These are phyloP conservation scores for Podaxis rugospora DNA, from an alignment of 768 basidiomycete species.

Conservation along the genomic window DNA sequence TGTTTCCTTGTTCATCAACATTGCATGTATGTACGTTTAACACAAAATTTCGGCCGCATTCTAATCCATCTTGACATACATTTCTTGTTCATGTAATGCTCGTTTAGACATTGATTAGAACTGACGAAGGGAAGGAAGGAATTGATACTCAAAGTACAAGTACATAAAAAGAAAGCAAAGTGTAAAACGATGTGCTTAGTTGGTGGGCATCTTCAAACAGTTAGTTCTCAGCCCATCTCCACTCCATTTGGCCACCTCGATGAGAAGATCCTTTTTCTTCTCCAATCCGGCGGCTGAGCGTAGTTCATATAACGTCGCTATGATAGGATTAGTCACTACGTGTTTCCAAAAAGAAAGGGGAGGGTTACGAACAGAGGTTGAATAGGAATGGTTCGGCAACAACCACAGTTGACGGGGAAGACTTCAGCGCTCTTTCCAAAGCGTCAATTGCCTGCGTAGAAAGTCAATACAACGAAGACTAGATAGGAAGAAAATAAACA, in stretches of 20 bases:
- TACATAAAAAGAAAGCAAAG: not conserved
- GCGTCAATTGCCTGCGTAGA: constrained; percentile 58
- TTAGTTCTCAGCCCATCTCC: constrained; percentile 76
- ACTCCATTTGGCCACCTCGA: constrained; percentile 82
- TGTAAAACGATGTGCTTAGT: constrained; percentile 20
- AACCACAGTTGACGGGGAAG: constrained; percentile 67
- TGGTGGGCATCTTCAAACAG: constrained; percentile 76
- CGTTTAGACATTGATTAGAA: not conserved
- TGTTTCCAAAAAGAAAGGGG: not conserved
- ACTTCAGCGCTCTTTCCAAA: constrained; percentile 55
- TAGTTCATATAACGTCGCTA: constrained; percentile 82
- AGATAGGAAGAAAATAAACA: constrained; percentile 7
- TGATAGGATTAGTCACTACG: not conserved
- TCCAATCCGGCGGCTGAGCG: constrained; percentile 67
- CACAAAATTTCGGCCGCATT: not conserved
- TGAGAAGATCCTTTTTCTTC: constrained; percentile 69
- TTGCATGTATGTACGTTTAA: not conserved
- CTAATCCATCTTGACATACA: not conserved
- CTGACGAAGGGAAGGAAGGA: not conserved
- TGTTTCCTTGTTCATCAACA: not conserved
- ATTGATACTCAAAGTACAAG: not conserved
- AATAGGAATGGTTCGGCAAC: constrained; percentile 82
- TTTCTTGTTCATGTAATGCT: not conserved
- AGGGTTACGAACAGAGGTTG: constrained; percentile 62
- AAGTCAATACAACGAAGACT: not conserved